Evolutionary conservation across 179 eudicot species (phyloP).

Genomic region (Sideroxylon spinosum): DNA sequence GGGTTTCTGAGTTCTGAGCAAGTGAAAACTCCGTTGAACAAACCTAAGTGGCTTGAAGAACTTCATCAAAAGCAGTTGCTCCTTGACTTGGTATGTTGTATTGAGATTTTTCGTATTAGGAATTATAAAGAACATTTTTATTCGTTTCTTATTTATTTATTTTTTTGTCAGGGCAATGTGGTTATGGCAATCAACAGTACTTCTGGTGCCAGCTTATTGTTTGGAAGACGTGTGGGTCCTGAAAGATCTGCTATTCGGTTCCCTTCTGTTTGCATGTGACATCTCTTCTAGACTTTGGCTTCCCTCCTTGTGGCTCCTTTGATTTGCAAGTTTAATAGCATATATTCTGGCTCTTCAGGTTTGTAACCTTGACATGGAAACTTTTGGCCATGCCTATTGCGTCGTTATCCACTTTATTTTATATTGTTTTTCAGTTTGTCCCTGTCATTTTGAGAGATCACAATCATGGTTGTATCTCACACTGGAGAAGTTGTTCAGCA

Average conservation of each 20-base stretch:
- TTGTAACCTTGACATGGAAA: conserved; percentile 37
- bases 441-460: conserved; percentile 42
- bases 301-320: background rate
- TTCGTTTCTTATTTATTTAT: conserved; percentile 10
- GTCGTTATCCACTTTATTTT: conserved; percentile 56
- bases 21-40: conserved; percentile 30
- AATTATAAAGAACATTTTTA: background rate
- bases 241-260: conserved; percentile 24
- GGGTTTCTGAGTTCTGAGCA: conserved; percentile 31
- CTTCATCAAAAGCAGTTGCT: conserved; percentile 47
- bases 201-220: conserved; percentile 48
- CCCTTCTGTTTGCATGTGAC: conserved; percentile 43
- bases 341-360: conserved; percentile 43
- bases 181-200: conserved; percentile 73
- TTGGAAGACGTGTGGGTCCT: conserved; percentile 33
- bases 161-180: conserved; percentile 53
- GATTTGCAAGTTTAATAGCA: conserved; percentile 6
- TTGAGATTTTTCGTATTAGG: background rate
- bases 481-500: conserved; percentile 40
- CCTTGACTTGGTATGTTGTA: conserved; percentile 64
- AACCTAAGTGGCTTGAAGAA: conserved; percentile 72
- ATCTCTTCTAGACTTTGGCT: conserved; percentile 18
- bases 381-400: conserved; percentile 58
- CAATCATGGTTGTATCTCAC: conserved; percentile 28
- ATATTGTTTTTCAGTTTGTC: conserved; percentile 50